phyloP scores from a whole-genome alignment of 768 basidiomycete species.

The Termitomyces sp. region DNA sequence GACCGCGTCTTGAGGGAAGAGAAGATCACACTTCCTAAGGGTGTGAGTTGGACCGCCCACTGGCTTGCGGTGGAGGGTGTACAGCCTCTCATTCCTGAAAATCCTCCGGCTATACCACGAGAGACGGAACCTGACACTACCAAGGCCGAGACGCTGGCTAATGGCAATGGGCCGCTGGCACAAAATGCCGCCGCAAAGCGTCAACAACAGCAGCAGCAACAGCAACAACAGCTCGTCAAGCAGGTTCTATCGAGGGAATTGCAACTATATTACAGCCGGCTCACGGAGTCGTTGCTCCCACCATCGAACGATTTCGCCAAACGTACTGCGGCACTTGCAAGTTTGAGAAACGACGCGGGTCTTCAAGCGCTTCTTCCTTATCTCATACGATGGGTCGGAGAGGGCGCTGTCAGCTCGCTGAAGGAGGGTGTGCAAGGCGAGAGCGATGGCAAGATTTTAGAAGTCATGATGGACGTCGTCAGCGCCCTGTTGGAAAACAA shows the following conservation, averaged over 20 bases:
- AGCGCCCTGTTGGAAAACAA: constrained; percentile 83
- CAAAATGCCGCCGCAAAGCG: constrained; percentile 29
- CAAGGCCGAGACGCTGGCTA: constrained; percentile 27
- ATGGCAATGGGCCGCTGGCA: constrained; percentile 18
- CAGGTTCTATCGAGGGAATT: constrained; percentile 92
- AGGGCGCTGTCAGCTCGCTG: constrained; percentile 73
- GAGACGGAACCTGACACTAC: constrained; percentile 30
- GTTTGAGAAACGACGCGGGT: constrained; percentile 86
- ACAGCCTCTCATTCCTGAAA: constrained; percentile 43
- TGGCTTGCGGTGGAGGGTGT: constrained; percentile 99
- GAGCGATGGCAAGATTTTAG: constrained; percentile 68
- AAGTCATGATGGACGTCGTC: constrained; percentile 82
- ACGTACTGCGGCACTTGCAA: constrained; percentile 86
- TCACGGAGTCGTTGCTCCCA: constrained; percentile 82
- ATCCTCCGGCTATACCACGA: constrained; percentile 22
- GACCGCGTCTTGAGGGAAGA: constrained; percentile 87
- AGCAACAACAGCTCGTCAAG: constrained; percentile 79
- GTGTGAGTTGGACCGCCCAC: constrained; percentile 88
- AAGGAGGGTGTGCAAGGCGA: constrained; percentile 57
- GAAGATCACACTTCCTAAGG: constrained; percentile 77
- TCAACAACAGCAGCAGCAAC: constrained; percentile 47
- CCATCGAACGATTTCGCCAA: constrained; percentile 66
- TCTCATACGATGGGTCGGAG: constrained; percentile 91
- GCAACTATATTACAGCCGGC: constrained; percentile 90
- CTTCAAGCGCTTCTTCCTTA: constrained; percentile 91